These are phyloP conservation scores for Ophiostoma sp. DNA, from an alignment of 2,329 filamentous ascomycete species.

Conservation along the genomic window DNA sequence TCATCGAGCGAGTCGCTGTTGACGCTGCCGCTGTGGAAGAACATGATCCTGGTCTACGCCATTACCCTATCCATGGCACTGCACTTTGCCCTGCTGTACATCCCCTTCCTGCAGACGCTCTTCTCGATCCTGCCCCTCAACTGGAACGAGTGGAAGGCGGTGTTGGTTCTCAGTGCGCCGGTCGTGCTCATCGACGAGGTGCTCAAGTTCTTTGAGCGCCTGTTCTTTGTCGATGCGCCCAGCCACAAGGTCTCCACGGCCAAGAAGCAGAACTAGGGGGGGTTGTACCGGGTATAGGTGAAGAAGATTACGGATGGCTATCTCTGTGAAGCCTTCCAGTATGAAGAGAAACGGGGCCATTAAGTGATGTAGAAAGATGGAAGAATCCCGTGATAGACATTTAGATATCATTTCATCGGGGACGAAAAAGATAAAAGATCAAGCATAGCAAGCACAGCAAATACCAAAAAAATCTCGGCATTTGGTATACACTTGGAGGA, in stretches of 20 bases:
- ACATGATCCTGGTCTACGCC: constrained; percentile 97
- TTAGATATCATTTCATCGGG: not conserved
- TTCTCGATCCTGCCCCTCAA: constrained; percentile 91
- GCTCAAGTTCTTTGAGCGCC: constrained; percentile 75
- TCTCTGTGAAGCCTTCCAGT: not conserved
- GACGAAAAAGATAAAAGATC: not conserved
- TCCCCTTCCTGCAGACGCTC: constrained; percentile 79
- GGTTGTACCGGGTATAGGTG: too few relatives aligned
- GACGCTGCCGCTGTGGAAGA: constrained; percentile 94
- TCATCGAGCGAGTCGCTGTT: constrained; percentile 93
- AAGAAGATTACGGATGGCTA: not conserved
- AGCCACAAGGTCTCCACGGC: constrained; percentile 40
- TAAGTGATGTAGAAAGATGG: not conserved
- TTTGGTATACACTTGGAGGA: constrained; percentile 15
- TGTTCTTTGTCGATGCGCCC: constrained; percentile 58
- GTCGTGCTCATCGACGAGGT: constrained; percentile 88
- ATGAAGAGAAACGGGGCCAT: not conserved
- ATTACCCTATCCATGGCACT: constrained; percentile 90
- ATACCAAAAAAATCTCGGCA: not conserved
- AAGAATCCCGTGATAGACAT: constrained; percentile 16
- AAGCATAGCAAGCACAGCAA: not conserved
- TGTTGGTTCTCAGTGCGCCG: constrained; percentile 81
- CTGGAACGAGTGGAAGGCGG: constrained; percentile 87
- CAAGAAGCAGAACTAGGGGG: constrained; percentile 56
- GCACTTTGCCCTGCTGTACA: constrained; percentile 92